Base-by-base conservation (phyloP, 2,329 filamentous ascomycete species). In the Raffaelea arxii region DNA sequence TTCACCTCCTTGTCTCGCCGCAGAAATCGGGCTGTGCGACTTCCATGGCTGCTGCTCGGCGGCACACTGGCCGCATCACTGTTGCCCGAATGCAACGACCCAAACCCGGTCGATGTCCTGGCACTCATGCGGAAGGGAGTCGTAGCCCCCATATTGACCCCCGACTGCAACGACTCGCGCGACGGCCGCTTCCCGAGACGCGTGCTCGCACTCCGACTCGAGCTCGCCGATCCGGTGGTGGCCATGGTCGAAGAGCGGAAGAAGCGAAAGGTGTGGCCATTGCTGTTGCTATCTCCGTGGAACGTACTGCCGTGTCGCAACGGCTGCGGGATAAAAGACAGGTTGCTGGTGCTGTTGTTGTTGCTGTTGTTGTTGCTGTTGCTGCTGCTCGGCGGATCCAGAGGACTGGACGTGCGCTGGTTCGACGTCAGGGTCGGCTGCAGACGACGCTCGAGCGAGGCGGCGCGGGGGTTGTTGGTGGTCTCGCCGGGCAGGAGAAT, bases 371-470 rank as follows among this genome's bases (percentile, higher is more conserved):
- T 4, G 16, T 6, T 7, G 18, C 38, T 18, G 21, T 11, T 36
- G 14, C 6, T 67, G 43, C 58, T 53, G 10, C 56, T 55, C n/a
- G n/a, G n/a, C n/a, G n/a, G n/a, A n/a, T n/a, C n/a, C n/a, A n/a
- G n/a, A n/a, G n/a, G n/a, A n/a, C n/a, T n/a, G 21, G 48, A 55
- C 10, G 61, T 50, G 25, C 55, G 49, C 35, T 71, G 56, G 46
- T 77, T 71, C 0, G 79, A 80, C 23, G 74, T 82, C 58, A 95
- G 66, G 0, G 91, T 97, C 12, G 92, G 89, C 46, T 82, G 83
- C 36, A 97, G 72, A 30, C 91, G 81, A 46, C 89, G 72, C 60
- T 94, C 89, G 22, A 96, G 74, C 25, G 86, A 84, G 4, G 85
- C 84, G 9, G 84, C 74, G 12, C 81, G 77, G 5, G 77, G 81